Evolutionary conservation across 2,329 filamentous ascomycete genomes (phyloP).

Genomic region (Colletotrichum nymphaeae): DNA sequence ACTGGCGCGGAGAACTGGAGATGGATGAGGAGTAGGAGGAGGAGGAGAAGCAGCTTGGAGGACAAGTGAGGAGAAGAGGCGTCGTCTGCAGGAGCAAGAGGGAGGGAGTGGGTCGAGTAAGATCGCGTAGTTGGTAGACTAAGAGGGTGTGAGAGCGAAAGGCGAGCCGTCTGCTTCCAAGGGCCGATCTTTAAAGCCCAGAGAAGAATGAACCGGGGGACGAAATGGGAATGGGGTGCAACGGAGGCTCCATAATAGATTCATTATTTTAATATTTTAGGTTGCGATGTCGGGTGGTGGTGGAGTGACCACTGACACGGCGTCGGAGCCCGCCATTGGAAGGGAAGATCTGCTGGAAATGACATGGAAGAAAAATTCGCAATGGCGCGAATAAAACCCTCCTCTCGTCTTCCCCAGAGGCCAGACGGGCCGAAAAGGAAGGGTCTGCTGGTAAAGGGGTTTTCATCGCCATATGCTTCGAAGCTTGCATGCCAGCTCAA

Average conservation of each 20-base stretch:
- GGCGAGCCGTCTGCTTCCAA: slow-evolving; percentile 18
- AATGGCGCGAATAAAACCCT: not conserved
- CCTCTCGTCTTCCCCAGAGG: not conserved
- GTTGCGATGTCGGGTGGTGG: slow-evolving; percentile 25
- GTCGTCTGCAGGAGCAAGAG: slow-evolving; percentile 27
- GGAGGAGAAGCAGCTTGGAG: not conserved
- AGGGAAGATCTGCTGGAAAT: slow-evolving; percentile 1
- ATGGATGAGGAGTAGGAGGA: slow-evolving; percentile 4
- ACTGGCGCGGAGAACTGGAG: slow-evolving; percentile 32
- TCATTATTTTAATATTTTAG: slow-evolving; percentile 17
- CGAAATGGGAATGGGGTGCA: slow-evolving; percentile 25
- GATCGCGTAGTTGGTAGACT: slow-evolving; percentile 3
- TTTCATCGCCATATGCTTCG: too few species aligned
- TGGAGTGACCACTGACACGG: slow-evolving; percentile 24
- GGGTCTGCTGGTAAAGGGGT: too few species aligned
- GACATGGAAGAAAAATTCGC: not conserved
- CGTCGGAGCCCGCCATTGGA: slow-evolving; percentile 16
- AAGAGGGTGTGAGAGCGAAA: not conserved
- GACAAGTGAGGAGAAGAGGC: slow-evolving; percentile 4
- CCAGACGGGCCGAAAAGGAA: too few species aligned
- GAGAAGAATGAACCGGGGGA: slow-evolving; percentile 13
- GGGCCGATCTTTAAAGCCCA: slow-evolving; percentile 33
- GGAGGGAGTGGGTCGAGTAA: slow-evolving; percentile 34
- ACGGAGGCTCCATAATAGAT: slow-evolving; percentile 21
- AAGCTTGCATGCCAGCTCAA: too few species aligned